These are phyloP conservation scores for Mortierella sp. DNA, from an alignment of 371 early-diverging fungal species.

Conservation along the genomic window DNA sequence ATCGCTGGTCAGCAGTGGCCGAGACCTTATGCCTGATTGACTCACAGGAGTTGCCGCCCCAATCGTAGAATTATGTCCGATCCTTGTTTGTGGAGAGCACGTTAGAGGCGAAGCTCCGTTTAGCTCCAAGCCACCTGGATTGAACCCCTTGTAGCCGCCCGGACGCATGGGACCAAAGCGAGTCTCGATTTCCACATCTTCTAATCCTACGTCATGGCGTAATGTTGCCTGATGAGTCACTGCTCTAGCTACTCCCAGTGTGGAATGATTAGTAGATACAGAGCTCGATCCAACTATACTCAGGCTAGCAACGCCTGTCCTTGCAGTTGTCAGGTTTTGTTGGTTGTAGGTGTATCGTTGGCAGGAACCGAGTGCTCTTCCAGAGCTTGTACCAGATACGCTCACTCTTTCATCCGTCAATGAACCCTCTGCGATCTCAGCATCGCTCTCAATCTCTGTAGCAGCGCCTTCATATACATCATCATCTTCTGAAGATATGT, in stretches of 20 bases:
- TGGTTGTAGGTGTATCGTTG: neutral
- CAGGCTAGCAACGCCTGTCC: slow-evolving; percentile 8
- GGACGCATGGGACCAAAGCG: slow-evolving; percentile 28
- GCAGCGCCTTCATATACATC: neutral
- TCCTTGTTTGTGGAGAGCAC: slow-evolving; percentile 6
- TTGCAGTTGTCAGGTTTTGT: neutral
- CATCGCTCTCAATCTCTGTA: neutral
- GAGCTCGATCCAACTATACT: slow-evolving; percentile 37
- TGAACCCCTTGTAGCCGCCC: slow-evolving; percentile 28
- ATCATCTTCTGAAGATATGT: neutral
- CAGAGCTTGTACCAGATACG: neutral
- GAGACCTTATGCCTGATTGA: neutral
- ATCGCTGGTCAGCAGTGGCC: neutral
- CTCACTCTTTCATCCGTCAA: no score
- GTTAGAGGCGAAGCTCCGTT: slow-evolving; percentile 6
- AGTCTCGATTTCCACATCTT: slow-evolving; percentile 39
- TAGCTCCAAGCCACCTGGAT: slow-evolving; percentile 35
- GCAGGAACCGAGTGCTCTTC: neutral
- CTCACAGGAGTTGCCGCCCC: slow-evolving; percentile 14
- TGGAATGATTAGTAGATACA: slow-evolving; percentile 8
- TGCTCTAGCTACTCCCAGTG: slow-evolving; percentile 14
- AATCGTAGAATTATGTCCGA: neutral
- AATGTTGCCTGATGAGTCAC: neutral
- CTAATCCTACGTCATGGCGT: neutral
- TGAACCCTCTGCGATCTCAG: neutral